A percentile compares a stretch with the other conserved stretches of the same genome.
phyloP scores from a whole-genome alignment of 768 basidiomycete species.

The Leccinum longicurvipes region DNA sequence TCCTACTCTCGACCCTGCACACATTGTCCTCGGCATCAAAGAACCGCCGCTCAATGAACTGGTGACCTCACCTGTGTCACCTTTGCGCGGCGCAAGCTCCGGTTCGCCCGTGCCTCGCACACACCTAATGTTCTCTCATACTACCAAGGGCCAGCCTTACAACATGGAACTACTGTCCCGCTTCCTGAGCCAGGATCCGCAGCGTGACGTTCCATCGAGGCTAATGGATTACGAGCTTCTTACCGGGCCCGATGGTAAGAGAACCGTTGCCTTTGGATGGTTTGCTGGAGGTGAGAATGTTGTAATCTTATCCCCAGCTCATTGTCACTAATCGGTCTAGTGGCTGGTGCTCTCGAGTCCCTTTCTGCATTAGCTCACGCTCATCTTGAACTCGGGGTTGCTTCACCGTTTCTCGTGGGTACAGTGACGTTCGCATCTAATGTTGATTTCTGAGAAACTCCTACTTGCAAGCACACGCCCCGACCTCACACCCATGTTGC shows the following conservation, averaged over 20 bases:
- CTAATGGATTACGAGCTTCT: conserved; percentile 88
- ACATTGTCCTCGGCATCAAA: conserved; percentile 86
- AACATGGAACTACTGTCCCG: conserved; percentile 75
- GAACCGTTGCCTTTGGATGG: conserved; percentile 90
- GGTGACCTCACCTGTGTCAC: conserved; percentile 41
- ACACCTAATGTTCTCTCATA: conserved; percentile 92
- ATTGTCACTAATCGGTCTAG: conserved; percentile 36
- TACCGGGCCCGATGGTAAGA: conserved; percentile 56
- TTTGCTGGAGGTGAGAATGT: conserved; percentile 74
- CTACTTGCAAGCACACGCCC: conserved; percentile 53
- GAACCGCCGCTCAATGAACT: conserved; percentile 72
- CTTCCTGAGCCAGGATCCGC: conserved; percentile 44
- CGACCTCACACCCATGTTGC: conserved; percentile 73
- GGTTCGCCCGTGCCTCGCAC: conserved; percentile 46
- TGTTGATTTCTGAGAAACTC: not conserved
- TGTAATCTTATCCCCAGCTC: not conserved
- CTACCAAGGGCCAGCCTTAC: conserved; percentile 82
- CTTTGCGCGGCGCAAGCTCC: conserved; percentile 15
- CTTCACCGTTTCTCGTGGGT: conserved; percentile 79
- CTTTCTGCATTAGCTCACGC: conserved; percentile 75
- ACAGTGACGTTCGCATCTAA: not conserved
- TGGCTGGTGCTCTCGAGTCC: conserved; percentile 82
- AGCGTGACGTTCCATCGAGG: conserved; percentile 35
- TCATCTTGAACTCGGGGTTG: conserved; percentile 73
- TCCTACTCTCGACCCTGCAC: conserved; percentile 54